Conservation (phyloP, 257 asterid genomes). For the Solanum bulbocastanum region DNA sequence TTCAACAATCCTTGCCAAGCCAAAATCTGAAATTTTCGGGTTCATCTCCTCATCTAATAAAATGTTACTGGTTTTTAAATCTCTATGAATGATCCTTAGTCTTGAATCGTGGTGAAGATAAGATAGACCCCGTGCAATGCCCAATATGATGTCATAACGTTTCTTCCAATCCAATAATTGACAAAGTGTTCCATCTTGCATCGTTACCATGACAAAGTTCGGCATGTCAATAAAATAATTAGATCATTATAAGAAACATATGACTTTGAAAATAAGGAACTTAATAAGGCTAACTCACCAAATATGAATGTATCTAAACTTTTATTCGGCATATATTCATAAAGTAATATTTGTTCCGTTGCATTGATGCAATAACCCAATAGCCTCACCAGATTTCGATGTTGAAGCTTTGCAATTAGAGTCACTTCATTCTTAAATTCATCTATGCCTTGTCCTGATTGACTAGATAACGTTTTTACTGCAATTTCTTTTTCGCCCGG, state of each 20-base stretch:
- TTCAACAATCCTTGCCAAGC: slow-evolving; percentile 6
- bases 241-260: not conserved
- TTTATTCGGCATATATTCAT: slow-evolving; percentile 2
- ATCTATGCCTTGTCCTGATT: slow-evolving; percentile 16
- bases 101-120: slow-evolving; percentile 2
- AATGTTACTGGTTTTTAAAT: not conserved
- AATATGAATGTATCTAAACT: slow-evolving; percentile 6
- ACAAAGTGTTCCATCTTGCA: not conserved
- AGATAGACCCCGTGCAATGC: not conserved
- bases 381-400: not conserved
- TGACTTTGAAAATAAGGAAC: not conserved
- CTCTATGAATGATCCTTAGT: slow-evolving; percentile 1
- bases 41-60: not conserved
- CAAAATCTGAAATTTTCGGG: slow-evolving; percentile 1
- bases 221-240: not conserved
- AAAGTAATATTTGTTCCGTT: slow-evolving; percentile 2
- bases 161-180: not conserved
- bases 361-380: slow-evolving; percentile 8
- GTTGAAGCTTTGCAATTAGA: slow-evolving; percentile 3
- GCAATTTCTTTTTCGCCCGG: slow-evolving; percentile 9
- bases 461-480: slow-evolving; percentile 17
- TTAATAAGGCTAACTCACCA: not conserved
- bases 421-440: slow-evolving; percentile 15
- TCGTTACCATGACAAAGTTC: not conserved
- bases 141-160: not conserved